Evolutionary conservation across 768 basidiomycete genomes (phyloP), one percentile per base, ranked within the genome.

Genomic region (Termitomyces sp.): DNA sequence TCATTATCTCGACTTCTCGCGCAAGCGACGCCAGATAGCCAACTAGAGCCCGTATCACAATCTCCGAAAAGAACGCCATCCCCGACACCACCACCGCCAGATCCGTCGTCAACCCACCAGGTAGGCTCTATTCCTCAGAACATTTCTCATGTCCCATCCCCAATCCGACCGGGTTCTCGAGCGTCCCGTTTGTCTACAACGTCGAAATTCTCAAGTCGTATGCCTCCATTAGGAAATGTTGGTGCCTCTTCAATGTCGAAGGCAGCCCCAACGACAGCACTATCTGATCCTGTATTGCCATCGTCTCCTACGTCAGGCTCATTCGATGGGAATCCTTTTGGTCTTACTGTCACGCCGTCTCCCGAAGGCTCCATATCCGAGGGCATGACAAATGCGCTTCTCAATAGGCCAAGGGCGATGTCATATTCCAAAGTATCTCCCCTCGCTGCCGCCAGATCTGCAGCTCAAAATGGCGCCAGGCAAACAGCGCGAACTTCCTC

Each of bases 1-100:
- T 90, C 89, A 2, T 74, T 93, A 57, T 91, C 90, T 14, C 81
- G 88, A 26, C 72, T 93, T 3, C 74, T 92, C 22, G 90, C 90
- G 0, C 90, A 92, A 62, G 90, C 90, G 4, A 70, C 76, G 19
- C 65, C 74, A 22, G 80, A 85, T 62, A 62, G 61, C 22, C 57
- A 65, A 47, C 54, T 61, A 43, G 62, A 65, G 11, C 65, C 32
- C 41, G 65, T 58, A 55, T 65, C 44, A 47, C 50, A 64, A 57
- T 59, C 70, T 50, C 67, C 70, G 58, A 60, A 59, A 49, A 65
- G 65, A 55, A 64, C 65, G 5, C 69, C 72, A 6, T 74, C 71
- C 2, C 72, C 71, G 9, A 46, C 61, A n/a, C 59, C 59, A 24
- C 66, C 73, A 15, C 64, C 70, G 38, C 71, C 71, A 3, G 72